Evolutionary conservation across 495 filamentous ascomycete species (phyloP).

Genomic region (Cercophora samala): DNA sequence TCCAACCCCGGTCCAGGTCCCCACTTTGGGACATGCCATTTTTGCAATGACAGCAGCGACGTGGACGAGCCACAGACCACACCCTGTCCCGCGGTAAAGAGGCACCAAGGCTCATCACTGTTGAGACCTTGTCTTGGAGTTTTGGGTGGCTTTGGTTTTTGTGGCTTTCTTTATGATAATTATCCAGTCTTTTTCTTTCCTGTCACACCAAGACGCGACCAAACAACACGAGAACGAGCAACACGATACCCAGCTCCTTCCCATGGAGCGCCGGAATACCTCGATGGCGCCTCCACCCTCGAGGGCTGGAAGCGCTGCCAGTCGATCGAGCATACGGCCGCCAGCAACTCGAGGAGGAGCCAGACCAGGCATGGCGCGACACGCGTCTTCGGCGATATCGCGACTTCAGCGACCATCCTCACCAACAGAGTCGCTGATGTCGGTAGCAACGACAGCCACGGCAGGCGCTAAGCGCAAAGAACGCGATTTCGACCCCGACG

Average conservation of each 20-base stretch:
- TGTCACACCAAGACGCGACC: not conserved
- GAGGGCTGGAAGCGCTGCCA: conserved; percentile 13
- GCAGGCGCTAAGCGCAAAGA: conserved; percentile 70
- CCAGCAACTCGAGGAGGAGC: conserved; percentile 20
- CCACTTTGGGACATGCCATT: conserved; percentile 18
- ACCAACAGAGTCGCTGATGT: conserved; percentile 61
- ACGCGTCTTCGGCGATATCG: conserved; percentile 28
- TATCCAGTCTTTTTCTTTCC: not conserved
- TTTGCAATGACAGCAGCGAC: conserved; percentile 9
- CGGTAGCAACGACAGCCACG: conserved; percentile 50
- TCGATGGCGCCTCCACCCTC: conserved; percentile 25
- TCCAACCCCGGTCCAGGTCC: conserved; percentile 14
- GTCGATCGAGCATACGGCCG: conserved; percentile 34
- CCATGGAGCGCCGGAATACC: conserved; percentile 35
- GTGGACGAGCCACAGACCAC: conserved; percentile 5
- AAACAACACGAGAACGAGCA: conserved; percentile 17
- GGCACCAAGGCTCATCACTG: conserved; percentile 4
- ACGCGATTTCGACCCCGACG: conserved; percentile 71
- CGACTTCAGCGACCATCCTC: conserved; percentile 49
- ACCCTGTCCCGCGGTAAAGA: conserved; percentile 7
- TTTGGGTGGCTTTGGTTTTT: conserved; percentile 5
- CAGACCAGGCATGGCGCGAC: conserved; percentile 17
- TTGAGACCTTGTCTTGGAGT: not conserved
- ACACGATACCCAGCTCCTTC: conserved; percentile 19
- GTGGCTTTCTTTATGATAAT: conserved; percentile 4